These are phyloP conservation scores for Podosphaera fusca DNA, from an alignment of 2,329 filamentous ascomycete genomes.

Conservation along the genomic window DNA sequence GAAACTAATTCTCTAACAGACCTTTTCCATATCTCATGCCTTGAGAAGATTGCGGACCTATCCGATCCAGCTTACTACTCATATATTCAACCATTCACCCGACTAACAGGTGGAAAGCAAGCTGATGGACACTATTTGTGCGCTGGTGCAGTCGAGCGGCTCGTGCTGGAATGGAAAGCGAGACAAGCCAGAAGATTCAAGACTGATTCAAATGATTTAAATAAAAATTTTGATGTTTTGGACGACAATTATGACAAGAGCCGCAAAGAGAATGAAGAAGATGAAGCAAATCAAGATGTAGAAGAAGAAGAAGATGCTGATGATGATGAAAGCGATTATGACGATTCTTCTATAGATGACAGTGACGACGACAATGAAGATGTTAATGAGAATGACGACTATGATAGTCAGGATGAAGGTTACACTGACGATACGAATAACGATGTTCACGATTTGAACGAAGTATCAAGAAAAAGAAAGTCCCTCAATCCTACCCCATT, in stretches of 20 bases:
- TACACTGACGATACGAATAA: background rate
- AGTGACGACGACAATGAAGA: background rate
- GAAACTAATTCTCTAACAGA: background rate
- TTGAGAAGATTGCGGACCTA: slow-evolving; percentile 1
- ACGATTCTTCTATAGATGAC: background rate
- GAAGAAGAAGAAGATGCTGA: background rate
- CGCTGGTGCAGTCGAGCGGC: background rate
- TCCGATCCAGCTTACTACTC: background rate
- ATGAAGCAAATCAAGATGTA: background rate
- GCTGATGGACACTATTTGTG: background rate
- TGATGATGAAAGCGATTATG: background rate
- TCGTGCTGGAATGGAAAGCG: background rate
- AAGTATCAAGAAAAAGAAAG: background rate
- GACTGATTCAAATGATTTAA: background rate
- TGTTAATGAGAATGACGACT: background rate
- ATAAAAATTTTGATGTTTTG: background rate
- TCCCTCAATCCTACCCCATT: background rate
- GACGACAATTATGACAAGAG: background rate
- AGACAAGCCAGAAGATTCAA: background rate
- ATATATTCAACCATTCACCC: background rate
- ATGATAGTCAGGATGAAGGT: background rate
- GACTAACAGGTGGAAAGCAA: background rate
- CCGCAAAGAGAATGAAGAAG: background rate
- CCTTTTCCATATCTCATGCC: background rate
- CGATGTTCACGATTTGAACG: too few species aligned